Conservation (phyloP, 1,139 yeast species). For the Diutina siamensis region DNA sequence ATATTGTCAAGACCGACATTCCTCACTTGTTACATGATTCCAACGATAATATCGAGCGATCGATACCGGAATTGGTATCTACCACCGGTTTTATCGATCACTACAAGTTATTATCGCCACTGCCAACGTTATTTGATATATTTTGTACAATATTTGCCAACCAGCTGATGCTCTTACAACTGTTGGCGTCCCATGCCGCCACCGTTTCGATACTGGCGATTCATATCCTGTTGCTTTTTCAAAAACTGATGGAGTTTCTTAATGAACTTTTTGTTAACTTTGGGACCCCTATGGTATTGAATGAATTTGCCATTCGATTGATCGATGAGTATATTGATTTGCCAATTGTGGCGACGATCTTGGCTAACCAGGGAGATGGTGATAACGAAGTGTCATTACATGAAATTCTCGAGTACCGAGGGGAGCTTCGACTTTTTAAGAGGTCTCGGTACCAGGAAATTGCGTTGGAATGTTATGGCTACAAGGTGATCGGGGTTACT, state of each 20-base stretch:
- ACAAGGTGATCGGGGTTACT: background rate
- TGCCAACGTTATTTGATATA: background rate
- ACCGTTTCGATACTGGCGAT: constrained; percentile 24
- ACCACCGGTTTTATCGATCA: background rate
- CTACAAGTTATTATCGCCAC: background rate
- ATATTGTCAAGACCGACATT: constrained; percentile 13
- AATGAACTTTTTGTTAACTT: constrained; percentile 9
- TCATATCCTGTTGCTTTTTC: constrained; percentile 20
- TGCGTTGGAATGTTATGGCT: background rate
- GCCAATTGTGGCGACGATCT: background rate
- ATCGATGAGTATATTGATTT: background rate
- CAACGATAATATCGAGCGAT: too few relatives aligned
- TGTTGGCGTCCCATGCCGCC: constrained; percentile 18
- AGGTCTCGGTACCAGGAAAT: background rate
- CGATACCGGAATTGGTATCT: background rate
- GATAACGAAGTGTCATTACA: background rate
- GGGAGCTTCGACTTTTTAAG: background rate
- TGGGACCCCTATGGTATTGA: background rate
- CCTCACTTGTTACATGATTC: background rate
- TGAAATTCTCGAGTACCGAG: background rate
- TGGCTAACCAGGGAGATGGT: background rate
- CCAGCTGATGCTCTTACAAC: constrained; percentile 18
- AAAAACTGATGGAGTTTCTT: constrained; percentile 23
- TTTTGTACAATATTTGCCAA: constrained; percentile 14
- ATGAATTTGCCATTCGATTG: constrained; percentile 1